Evolutionary conservation across 2,329 filamentous ascomycete species (phyloP).

Genomic region (Chalaropsis thielavioides): DNA sequence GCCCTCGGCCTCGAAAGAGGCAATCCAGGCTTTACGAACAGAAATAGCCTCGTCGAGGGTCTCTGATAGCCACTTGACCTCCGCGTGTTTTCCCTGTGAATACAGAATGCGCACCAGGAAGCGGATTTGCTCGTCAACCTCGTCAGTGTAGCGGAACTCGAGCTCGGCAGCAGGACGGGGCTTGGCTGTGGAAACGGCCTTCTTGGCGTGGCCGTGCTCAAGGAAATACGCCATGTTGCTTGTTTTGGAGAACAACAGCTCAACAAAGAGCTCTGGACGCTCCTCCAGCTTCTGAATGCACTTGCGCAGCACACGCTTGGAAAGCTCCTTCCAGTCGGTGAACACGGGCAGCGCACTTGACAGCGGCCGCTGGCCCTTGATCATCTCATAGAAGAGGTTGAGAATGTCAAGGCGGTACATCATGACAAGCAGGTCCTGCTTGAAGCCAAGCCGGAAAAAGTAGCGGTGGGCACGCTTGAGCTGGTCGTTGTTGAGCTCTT

Average conservation of each 20-base stretch:
- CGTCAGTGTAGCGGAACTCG: conserved; percentile 60
- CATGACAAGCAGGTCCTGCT: conserved; percentile 78
- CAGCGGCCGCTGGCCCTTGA: conserved; percentile 71
- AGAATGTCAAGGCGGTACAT: conserved; percentile 86
- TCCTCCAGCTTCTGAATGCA: conserved; percentile 75
- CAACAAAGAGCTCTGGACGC: conserved; percentile 70
- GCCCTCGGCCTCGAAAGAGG: conserved; percentile 46
- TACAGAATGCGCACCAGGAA: conserved; percentile 68
- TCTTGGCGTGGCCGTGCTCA: conserved; percentile 76
- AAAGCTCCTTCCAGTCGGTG: conserved; percentile 83
- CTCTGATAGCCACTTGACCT: conserved; percentile 69
- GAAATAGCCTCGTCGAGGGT: conserved; percentile 51
- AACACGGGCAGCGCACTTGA: conserved; percentile 51
- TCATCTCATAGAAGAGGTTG: conserved; percentile 73
- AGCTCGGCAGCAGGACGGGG: conserved; percentile 64
- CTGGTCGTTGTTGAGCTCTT: conserved; percentile 63
- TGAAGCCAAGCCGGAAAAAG: conserved; percentile 88
- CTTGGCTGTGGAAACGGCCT: conserved; percentile 45
- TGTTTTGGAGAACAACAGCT: conserved; percentile 91
- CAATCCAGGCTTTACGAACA: conserved; percentile 65
- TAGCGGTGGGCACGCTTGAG: conserved; percentile 87
- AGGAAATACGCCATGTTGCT: conserved; percentile 70
- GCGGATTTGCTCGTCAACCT: conserved; percentile 56
- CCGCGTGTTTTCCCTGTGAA: conserved; percentile 61
- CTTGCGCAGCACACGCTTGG: conserved; percentile 68